Base-by-base conservation (phyloP, 805 yeast genomes). In the Lipomyces oligophaga region DNA sequence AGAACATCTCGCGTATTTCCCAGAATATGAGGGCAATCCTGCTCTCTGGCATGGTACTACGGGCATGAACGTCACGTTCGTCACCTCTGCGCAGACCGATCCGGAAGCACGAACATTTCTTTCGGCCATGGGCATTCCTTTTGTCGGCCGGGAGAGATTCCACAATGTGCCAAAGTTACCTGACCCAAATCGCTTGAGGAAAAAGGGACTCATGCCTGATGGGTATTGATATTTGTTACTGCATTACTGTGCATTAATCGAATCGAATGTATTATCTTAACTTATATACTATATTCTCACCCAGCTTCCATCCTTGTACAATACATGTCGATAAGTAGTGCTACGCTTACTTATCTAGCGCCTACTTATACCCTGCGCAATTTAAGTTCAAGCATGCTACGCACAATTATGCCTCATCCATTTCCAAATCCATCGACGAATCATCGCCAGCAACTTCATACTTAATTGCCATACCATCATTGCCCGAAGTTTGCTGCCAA, bases 71-170 rank as follows among this genome's bases (percentile, higher is more conserved):
- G 74, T 93, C 46, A 84, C 86, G 32, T 69, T 93, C 57, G 85
- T 85, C 63, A 90, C 97, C 18, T 71, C 85, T 28, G 96, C 97
- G 5, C 87, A 88, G 68, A 80, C 87, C 18, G 97, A 89, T 63
- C 78, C 80, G 26, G 93, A 86, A 61, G 97, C 97, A 7, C 80
- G 95, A 66, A 79, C 85, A 16, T 71, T 90, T 58, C 69, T 90
- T 52, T 83, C 94, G 63, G 83, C 86, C 2, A 74, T 79, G 57
- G 96, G 95, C 61, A 6, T 51, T 19, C 52, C 48, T 25, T 51
- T 51, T 34, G 18, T 31, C 18, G 55, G 55, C 28, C 44, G 44
- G 15, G 55, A 51, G 34, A 40, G 53, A 28, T 44, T 47, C 33
- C 40, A 41, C 28, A 30, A 46, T 33, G 55, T 50, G 25, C 55